Percentiles rank a stretch among this genome's conserved stretches.
Evolutionary conservation across 768 basidiomycete genomes (phyloP).

Genomic region (Amanita phalloides): DNA sequence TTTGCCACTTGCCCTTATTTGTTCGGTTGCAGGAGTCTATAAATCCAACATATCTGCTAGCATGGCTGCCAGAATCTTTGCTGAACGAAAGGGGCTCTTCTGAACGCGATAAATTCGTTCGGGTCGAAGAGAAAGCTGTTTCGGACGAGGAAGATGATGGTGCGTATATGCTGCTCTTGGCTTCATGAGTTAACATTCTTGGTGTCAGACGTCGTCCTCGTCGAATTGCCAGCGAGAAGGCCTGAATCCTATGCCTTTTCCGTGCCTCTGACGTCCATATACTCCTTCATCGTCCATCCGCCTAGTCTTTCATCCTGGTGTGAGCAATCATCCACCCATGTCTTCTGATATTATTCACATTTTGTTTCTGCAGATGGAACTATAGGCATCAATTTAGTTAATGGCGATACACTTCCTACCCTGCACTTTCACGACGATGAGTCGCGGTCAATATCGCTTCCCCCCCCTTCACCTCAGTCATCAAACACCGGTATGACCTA

Average conservation of each 20-base stretch:
- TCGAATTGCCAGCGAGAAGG: constrained; percentile 72
- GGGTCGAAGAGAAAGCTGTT: constrained; percentile 59
- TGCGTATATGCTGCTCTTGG: constrained; percentile 17
- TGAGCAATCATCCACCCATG: constrained; percentile 15
- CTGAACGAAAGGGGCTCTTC: constrained; percentile 71
- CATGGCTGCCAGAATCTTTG: constrained; percentile 88
- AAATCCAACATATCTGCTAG: constrained; percentile 71
- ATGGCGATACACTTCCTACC: constrained; percentile 76
- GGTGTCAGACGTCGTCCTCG: constrained; percentile 64
- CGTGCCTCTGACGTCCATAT: constrained; percentile 82
- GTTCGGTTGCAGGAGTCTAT: constrained; percentile 45
- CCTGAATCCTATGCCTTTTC: constrained; percentile 94
- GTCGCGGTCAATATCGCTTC: constrained; percentile 63
- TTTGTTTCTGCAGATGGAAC: constrained; percentile 56
- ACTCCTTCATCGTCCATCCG: constrained; percentile 78
- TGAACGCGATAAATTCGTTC: constrained; percentile 88
- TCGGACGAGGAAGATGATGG: constrained; percentile 66
- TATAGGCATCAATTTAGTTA: constrained; percentile 81
- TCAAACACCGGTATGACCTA: constrained; percentile 30
- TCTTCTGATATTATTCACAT: constrained; percentile 10
- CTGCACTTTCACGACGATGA: constrained; percentile 98
- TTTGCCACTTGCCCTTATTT: neutral
- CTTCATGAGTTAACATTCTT: neutral
- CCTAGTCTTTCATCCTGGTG: constrained; percentile 83
- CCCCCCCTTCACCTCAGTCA: constrained; percentile 16